Percentiles rank a stretch among this genome's conserved stretches.
Conservation (phyloP, 768 basidiomycete genomes). For the Leccinum pellstonianum region DNA sequence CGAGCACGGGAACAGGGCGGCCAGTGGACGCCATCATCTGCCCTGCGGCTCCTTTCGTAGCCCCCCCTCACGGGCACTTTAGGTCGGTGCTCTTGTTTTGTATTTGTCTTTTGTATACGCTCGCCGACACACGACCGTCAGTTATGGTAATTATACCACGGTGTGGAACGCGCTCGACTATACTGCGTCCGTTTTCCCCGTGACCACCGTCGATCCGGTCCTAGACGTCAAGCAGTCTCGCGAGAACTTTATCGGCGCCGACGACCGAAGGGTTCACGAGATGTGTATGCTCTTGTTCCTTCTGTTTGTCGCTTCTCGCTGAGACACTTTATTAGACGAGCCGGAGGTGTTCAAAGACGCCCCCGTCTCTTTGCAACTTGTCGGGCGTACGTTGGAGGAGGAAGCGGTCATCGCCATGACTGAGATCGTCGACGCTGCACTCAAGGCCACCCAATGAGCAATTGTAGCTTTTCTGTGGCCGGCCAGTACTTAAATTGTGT, state of each 20-base stretch:
- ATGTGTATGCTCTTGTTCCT: slow-evolving; percentile 44
- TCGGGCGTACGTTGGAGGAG: slow-evolving; percentile 71
- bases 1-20: slow-evolving; percentile 60
- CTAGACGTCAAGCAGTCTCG: slow-evolving; percentile 49
- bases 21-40: slow-evolving; percentile 75
- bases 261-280: slow-evolving; percentile 51
- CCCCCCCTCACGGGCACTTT: slow-evolving; percentile 62
- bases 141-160: slow-evolving; percentile 53
- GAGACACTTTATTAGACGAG: slow-evolving; percentile 43
- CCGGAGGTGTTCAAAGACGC: slow-evolving; percentile 54
- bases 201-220: slow-evolving; percentile 53
- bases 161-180: slow-evolving; percentile 73
- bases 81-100: slow-evolving; percentile 35
- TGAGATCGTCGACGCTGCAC: slow-evolving; percentile 59
- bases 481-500: background rate
- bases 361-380: slow-evolving; percentile 63
- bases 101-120: background rate
- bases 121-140: slow-evolving; percentile 21
- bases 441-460: slow-evolving; percentile 30
- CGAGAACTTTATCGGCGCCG: slow-evolving; percentile 45
- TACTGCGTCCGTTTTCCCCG: slow-evolving; percentile 59
- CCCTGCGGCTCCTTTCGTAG: slow-evolving; percentile 58
- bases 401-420: slow-evolving; percentile 71
- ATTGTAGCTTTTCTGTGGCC: background rate
- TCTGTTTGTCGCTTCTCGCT: background rate